Percentiles rank a stretch among this genome's conserved stretches.
Conservation (phyloP, 2,329 filamentous ascomycete species). For the Aspergillus eucalypticola region DNA sequence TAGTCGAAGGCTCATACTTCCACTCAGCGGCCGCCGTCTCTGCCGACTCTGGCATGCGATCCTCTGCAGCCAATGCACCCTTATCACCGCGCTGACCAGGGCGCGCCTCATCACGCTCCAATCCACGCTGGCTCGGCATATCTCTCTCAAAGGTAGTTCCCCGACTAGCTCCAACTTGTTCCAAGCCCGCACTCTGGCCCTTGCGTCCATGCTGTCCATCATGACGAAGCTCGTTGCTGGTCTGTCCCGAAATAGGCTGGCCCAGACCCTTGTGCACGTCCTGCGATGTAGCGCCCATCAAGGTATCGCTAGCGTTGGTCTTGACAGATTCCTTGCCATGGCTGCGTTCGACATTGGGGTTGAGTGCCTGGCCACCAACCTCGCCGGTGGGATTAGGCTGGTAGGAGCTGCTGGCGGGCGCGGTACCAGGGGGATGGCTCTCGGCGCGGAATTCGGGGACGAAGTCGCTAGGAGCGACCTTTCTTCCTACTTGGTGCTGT, state of each 20-base stretch:
- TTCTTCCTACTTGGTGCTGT: conserved; percentile 65
- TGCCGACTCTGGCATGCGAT: conserved; percentile 33
- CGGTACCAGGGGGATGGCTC: conserved; percentile 62
- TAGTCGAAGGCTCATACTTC: conserved; percentile 31
- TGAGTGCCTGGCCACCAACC: conserved; percentile 43
- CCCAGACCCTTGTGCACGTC: conserved; percentile 58
- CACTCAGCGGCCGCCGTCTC: conserved; percentile 28
- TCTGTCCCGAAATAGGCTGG: conserved; percentile 53
- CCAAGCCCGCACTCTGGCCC: conserved; percentile 44
- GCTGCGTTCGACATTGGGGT: conserved; percentile 39
- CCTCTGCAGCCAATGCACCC: conserved; percentile 31
- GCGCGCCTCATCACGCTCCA: conserved; percentile 30
- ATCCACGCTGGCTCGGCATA: conserved; percentile 29
- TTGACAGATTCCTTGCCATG: conserved; percentile 45
- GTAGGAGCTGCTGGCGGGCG: conserved; percentile 56
- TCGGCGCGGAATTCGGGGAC: conserved; percentile 66
- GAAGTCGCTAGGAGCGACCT: conserved; percentile 56
- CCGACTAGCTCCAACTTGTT: conserved; percentile 44
- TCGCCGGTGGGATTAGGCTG: conserved; percentile 42
- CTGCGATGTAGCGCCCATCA: conserved; percentile 54
- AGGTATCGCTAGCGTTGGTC: conserved; percentile 48
- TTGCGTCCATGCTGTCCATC: conserved; percentile 47
- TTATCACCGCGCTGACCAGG: conserved; percentile 29
- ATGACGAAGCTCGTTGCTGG: conserved; percentile 49
- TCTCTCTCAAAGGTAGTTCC: conserved; percentile 25